Evolutionary conservation across 352 stramenopile genomes (phyloP).

Genomic region (Pythium volutum): DNA sequence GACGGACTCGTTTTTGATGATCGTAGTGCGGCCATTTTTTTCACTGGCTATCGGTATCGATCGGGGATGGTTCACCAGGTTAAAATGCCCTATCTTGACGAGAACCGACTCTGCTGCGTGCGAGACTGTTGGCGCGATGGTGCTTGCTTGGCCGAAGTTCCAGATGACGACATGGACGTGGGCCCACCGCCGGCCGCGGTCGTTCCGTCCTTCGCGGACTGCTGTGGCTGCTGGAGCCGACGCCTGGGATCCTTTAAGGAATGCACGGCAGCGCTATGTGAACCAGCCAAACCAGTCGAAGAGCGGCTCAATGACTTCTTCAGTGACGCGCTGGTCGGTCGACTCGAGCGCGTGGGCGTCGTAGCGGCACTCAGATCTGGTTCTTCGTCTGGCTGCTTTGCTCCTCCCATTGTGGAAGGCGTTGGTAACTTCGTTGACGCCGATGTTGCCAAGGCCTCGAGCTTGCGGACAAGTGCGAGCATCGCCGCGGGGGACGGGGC

Average conservation of each 20-base stretch:
- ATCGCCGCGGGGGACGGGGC: slow-evolving; percentile 39
- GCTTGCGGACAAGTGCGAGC: slow-evolving; percentile 35
- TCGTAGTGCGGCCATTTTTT: not conserved
- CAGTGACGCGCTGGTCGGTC: not conserved
- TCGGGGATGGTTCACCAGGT: too few species aligned
- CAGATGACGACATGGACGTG: not conserved
- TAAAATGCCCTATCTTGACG: not conserved
- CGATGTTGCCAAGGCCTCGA: slow-evolving; percentile 28
- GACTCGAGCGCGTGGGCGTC: slow-evolving; percentile 7
- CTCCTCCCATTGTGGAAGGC: not conserved
- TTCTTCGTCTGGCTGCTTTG: slow-evolving; percentile 23
- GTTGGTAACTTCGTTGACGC: not conserved
- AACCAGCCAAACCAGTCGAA: not conserved
- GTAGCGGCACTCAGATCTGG: slow-evolving; percentile 8
- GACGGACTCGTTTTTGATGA: too few species aligned
- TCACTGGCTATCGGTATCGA: too few species aligned
- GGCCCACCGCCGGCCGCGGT: not conserved
- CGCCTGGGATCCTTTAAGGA: slow-evolving; percentile 12
- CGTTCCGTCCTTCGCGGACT: not conserved
- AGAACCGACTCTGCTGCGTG: not conserved
- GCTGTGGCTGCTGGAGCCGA: not conserved
- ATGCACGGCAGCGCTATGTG: slow-evolving; percentile 5
- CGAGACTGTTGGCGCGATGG: not conserved
- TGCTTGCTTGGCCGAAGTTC: not conserved
- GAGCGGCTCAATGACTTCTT: not conserved